Evolutionary conservation across 2,329 filamentous ascomycete genomes (phyloP), one percentile per base, ranked within the genome.

Genomic region (Pseudopyricularia cyperi): DNA sequence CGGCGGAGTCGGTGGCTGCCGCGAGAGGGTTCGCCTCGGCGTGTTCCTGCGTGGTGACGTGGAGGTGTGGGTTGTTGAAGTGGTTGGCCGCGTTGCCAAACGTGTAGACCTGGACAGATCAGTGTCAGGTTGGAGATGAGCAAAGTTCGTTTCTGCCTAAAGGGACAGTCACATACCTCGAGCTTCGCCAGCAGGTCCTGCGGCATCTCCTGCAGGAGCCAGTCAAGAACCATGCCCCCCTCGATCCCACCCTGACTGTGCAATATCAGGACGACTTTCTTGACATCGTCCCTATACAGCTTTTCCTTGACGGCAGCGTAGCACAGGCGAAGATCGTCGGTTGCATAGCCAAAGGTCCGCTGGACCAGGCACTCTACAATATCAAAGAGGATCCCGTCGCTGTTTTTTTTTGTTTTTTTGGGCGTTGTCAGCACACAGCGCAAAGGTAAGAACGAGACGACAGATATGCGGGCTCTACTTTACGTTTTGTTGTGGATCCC

Each of bases 201-300:
- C 0, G 83, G 77, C 12, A 88, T 66, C 61, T 89, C 85, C 56
- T 83, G 80, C 1, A 89, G 71, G 2, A 91, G 72, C 83, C 85
- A 87, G 66, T 93, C 87, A 7, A 90, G 66, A 5, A 87, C 80
- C 52, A 89, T 68, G 3, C 83, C 77, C 2, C 82, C 83, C 61
- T 88, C 81, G 50, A 91, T 87, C 14, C 76, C 85, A 4, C 87
- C 87, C 63, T 91, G 87, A 1, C 82, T 87, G 64, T 93, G 87
- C 35, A 86, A 69, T 54, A 91, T 77, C 52, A 91, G 75, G 28
- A 91, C 70, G 3, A 91, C 77, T 61, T 87, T 89, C 33, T 76
- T 75, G 54, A 82, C 77, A 15, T 70, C 62, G 0, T 76, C 74
- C 52, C 84, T 72, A 57, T 84, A 77, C 7, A 90, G 70, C 22